A percentile compares a stretch with the other conserved stretches of the same genome.
Conservation (phyloP, 805 yeast genomes). For the Candida multigemmis region DNA sequence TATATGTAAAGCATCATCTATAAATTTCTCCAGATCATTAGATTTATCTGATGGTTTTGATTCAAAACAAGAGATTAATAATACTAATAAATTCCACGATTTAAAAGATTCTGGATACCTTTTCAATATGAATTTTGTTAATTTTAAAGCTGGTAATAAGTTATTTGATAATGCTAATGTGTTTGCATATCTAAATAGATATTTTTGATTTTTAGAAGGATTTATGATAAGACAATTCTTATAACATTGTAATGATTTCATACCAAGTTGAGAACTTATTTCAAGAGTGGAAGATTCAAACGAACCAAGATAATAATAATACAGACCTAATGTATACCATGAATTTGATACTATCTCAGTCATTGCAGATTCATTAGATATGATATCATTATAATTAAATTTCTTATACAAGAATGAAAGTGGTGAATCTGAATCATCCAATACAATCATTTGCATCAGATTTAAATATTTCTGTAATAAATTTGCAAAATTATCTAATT, state of each 20-base stretch:
- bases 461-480: conserved; percentile 16
- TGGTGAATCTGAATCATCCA: conserved; percentile 6
- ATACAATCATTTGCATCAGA: conserved; percentile 12
- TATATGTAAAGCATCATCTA: conserved; percentile 41
- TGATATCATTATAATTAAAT: conserved; percentile 22
- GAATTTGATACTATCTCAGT: conserved; percentile 19
- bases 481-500: conserved; percentile 8
- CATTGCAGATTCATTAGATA: conserved; percentile 16
- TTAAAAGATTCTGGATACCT: conserved; percentile 46
- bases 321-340: conserved; percentile 29
- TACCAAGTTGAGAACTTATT: conserved; percentile 8
- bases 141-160: conserved; percentile 32
- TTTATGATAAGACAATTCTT: conserved; percentile 28
- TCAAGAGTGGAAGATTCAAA: conserved; percentile 14
- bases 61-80: conserved; percentile 56
- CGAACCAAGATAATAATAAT: conserved; percentile 16
- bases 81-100: conserved; percentile 59
- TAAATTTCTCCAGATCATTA: conserved; percentile 43
- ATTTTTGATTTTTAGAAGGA: conserved; percentile 19
- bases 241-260: conserved; percentile 13
- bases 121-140: conserved; percentile 41
- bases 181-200: conserved; percentile 37
- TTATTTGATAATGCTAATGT: conserved; percentile 36
- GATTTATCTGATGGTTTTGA: conserved; percentile 15
- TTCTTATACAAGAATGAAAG: conserved; percentile 27